A percentile compares a stretch with the other conserved stretches of the same genome.
Evolutionary conservation across 306 rosid species (phyloP).

Genomic region (Trifolium repens): DNA sequence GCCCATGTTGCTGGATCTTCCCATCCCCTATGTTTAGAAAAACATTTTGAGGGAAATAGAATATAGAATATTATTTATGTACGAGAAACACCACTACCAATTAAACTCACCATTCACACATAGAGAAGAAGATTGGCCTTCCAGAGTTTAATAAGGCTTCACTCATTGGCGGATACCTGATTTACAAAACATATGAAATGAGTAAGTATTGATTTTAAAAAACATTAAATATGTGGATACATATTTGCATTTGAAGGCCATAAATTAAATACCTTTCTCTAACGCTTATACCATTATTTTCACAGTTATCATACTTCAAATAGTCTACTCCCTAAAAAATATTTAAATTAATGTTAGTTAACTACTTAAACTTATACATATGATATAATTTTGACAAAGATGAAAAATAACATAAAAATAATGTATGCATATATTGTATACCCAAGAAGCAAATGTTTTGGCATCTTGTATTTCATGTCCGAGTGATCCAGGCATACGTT

Average conservation of each 20-base stretch:
- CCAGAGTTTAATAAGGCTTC: conserved; percentile 56
- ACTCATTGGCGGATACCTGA: conserved; percentile 69
- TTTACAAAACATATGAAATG: background rate
- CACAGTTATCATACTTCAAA: conserved; percentile 75
- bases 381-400: background rate
- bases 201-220: background rate
- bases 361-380: background rate
- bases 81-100: background rate
- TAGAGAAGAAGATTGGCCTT: conserved; percentile 61
- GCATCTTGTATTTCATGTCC: conserved; percentile 74
- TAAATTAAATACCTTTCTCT: conserved; percentile 2
- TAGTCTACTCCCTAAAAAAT: conserved; percentile 62
- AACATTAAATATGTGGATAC: too few species aligned
- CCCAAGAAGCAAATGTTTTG: conserved; percentile 75
- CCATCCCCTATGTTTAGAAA: conserved; percentile 18
- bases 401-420: background rate
- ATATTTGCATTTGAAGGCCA: background rate
- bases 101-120: conserved; percentile 72
- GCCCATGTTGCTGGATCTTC: conserved; percentile 29
- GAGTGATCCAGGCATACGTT: conserved; percentile 71
- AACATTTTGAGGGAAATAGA: background rate
- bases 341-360: background rate
- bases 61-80: background rate
- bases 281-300: conserved; percentile 17
- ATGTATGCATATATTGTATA: conserved; percentile 11